Conservation (phyloP, 768 basidiomycete genomes). For the Lactifluus pinguis region DNA sequence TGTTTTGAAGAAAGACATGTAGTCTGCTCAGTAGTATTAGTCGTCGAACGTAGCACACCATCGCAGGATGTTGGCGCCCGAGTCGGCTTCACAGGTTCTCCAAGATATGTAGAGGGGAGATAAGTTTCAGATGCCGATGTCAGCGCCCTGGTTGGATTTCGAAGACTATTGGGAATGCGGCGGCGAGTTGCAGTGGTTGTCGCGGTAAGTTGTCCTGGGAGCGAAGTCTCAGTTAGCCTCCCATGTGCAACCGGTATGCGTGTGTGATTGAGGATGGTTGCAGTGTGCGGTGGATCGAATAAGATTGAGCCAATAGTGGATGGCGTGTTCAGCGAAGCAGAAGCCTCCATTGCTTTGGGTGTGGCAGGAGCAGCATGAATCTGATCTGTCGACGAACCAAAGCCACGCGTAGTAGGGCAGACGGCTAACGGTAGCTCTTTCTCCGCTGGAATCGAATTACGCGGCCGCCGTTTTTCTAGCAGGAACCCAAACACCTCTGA, state of each 20-base stretch:
- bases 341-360: conserved; percentile 2
- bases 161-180: conserved; percentile 17
- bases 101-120: not conserved
- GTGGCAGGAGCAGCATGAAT: conserved; percentile 2
- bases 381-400: conserved; percentile 1
- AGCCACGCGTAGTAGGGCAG: conserved; percentile 26
- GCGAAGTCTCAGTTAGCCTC: not conserved
- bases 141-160: not conserved
- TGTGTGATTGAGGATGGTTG: conserved; percentile 17
- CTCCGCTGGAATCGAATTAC: conserved; percentile 27
- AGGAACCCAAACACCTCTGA: conserved; percentile 72
- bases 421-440: conserved; percentile 33
- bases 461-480: conserved; percentile 35
- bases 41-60: not conserved
- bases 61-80: not conserved
- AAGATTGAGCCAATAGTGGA: conserved; percentile 15
- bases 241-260: conserved; percentile 6
- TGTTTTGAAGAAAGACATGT: not conserved
- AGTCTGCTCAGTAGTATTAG: not conserved
- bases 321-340: not conserved
- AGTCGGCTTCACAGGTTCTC: not conserved
- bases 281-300: conserved; percentile 14
- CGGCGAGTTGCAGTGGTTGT: conserved; percentile 5
- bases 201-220: not conserved
- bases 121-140: not conserved